These are phyloP conservation scores for Chlorociboria aeruginascens DNA, from an alignment of 495 filamentous ascomycete species.

Conservation along the genomic window DNA sequence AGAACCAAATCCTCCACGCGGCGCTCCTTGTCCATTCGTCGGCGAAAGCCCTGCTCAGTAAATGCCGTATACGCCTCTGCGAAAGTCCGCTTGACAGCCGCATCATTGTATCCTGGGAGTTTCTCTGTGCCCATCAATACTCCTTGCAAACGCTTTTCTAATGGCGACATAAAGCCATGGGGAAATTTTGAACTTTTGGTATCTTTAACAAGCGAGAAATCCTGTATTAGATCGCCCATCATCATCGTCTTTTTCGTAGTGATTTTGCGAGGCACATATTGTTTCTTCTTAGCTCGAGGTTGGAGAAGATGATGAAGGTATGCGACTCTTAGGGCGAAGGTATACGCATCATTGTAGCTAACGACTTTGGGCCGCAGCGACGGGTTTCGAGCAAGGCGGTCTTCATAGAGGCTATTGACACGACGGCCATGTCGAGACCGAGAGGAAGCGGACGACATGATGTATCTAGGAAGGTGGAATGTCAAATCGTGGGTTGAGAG, in stretches of 20 bases:
- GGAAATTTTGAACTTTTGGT: conserved; percentile 69
- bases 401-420: conserved; percentile 31
- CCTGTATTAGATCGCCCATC: conserved; percentile 58
- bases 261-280: conserved; percentile 61
- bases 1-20: conserved; percentile 81
- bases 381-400: conserved; percentile 23
- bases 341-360: conserved; percentile 67
- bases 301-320: conserved; percentile 90
- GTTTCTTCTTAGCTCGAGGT: conserved; percentile 73
- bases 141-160: conserved; percentile 67
- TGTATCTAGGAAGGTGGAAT: not conserved
- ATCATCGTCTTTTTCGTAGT: conserved; percentile 50
- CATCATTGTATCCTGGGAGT: conserved; percentile 73
- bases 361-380: conserved; percentile 30
- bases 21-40: conserved; percentile 88
- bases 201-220: conserved; percentile 57
- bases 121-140: conserved; percentile 59
- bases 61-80: conserved; percentile 68
- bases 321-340: conserved; percentile 78
- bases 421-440: conserved; percentile 29
- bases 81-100: conserved; percentile 64
- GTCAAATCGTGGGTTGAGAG: not conserved
- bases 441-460: conserved; percentile 33
- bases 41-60: conserved; percentile 70
- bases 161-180: conserved; percentile 64